Base-by-base conservation (phyloP, 306 rosid species). In the Cucumis melo region DNA sequence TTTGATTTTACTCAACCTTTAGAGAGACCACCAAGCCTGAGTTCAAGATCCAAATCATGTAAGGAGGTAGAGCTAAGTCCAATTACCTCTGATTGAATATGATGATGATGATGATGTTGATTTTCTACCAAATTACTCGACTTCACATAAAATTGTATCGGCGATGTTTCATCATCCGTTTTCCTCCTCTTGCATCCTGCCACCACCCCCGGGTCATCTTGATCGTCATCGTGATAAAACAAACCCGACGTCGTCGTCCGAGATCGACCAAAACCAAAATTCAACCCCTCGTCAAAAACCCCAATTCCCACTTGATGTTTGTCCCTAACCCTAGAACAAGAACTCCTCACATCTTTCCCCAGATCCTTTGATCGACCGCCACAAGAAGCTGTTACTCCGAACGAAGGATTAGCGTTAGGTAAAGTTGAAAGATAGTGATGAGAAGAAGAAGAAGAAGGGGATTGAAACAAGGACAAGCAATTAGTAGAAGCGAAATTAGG, bases 11-110 rank as follows among this genome's bases (percentile, higher is more conserved):
- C 58, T 70, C 57, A 70, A 67, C 74, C 32, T 42, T 67, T 21
- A 67, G 55, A 67, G 29, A 70, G 39, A 10, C 74, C 75, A 20
- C 75, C 75, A 44, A 70, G 75, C 58, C 75, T 70, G 58, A 70
- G 75, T 46, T 70, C 75, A 44, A 70, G 75, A 70, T 70, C 75
- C 57, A 70, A 44, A 42, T 70, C 75, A 70, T 70, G 75, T 3
- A 70, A 44, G 20, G 57, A 24, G 39, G 21, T 70, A 70, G 75
- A 70, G 39, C 75, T 46, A 23, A 42, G 39, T 70, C 39, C 75
- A 70, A 23, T 70, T 70, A 46, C 75, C 75, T 70, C 75, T 7
- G 75, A 70, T 70, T 70, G 38, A 23, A 70, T 46, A 24, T 15
- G 75, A 11, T 66, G 53, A 39, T 10, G 72, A 39, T 6, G 70